phyloP scores from a whole-genome alignment of 129 eudicot species.

The Cynara cardunculus region DNA sequence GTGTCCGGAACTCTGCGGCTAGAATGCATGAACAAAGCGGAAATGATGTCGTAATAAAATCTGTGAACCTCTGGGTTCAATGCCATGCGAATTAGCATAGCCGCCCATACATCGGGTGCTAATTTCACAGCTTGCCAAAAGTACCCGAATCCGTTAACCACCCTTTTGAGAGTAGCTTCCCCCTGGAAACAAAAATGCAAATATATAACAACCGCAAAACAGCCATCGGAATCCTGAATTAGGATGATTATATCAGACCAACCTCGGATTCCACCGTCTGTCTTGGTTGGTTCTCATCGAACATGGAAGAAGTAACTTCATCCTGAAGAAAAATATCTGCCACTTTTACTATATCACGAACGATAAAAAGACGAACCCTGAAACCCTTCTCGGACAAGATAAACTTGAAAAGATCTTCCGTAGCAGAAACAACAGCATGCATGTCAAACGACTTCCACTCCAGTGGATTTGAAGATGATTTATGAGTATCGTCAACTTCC shows the following conservation, averaged over 20 bases:
- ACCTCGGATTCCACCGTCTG: conserved; percentile 53
- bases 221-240: background rate
- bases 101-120: conserved; percentile 86
- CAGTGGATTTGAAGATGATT: conserved; percentile 42
- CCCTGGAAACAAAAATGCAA: conserved; percentile 36
- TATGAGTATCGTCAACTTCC: conserved; percentile 20
- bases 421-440: conserved; percentile 86
- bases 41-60: conserved; percentile 40
- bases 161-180: conserved; percentile 43
- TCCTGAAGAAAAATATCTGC: conserved; percentile 65
- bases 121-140: conserved; percentile 66
- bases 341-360: conserved; percentile 69
- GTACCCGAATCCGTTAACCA: conserved; percentile 52
- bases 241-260: conserved; percentile 7
- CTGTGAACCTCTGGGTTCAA: conserved; percentile 62
- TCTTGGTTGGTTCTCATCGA: conserved; percentile 28
- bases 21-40: conserved; percentile 43
- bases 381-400: conserved; percentile 75
- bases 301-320: conserved; percentile 41
- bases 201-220: background rate
- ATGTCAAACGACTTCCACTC: conserved; percentile 77
- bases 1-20: conserved; percentile 50
- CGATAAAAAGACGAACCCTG: conserved; percentile 78
- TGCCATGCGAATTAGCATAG: conserved; percentile 75
- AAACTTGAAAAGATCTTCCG: conserved; percentile 82